phyloP scores from a whole-genome alignment of 495 filamentous ascomycete genomes.

The Beverwykella pulmonaria region DNA sequence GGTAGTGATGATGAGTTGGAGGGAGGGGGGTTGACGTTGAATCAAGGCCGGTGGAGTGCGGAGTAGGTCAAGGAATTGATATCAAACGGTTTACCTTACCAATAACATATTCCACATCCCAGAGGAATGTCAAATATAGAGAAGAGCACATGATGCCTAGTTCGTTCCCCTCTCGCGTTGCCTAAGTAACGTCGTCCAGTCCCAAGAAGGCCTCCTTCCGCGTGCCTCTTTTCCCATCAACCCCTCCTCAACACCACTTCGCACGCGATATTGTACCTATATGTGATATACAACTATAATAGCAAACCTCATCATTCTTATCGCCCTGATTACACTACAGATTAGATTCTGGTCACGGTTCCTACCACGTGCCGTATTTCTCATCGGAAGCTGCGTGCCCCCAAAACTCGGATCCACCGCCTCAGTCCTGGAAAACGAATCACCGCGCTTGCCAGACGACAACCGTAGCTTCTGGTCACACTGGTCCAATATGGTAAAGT shows the following conservation, averaged over 20 bases:
- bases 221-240: not conserved
- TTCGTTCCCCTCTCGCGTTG: not conserved
- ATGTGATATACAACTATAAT: slow-evolving; percentile 19
- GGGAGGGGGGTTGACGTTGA: slow-evolving; percentile 5
- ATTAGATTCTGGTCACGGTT: slow-evolving; percentile 6
- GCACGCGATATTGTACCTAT: slow-evolving; percentile 28
- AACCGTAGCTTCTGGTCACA: not conserved
- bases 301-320: not conserved
- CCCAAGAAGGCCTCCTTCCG: not conserved
- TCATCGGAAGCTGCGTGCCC: slow-evolving; percentile 6
- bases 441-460: not conserved
- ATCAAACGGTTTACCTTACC: not conserved
- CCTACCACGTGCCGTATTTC: slow-evolving; percentile 20
- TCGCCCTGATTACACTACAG: slow-evolving; percentile 13
- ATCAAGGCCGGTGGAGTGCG: not conserved
- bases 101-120: not conserved
- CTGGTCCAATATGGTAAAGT: slow-evolving; percentile 21
- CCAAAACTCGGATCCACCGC: not conserved
- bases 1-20: not conserved
- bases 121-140: too few species aligned
- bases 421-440: slow-evolving; percentile 14
- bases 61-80: not conserved
- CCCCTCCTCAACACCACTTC: not conserved
- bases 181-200: slow-evolving; percentile 1
- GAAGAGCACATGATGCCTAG: not conserved